A percentile compares a stretch with the other conserved stretches of the same genome.
phyloP scores from a whole-genome alignment of 805 yeast genomes.

The Cephaloascus albidus region DNA sequence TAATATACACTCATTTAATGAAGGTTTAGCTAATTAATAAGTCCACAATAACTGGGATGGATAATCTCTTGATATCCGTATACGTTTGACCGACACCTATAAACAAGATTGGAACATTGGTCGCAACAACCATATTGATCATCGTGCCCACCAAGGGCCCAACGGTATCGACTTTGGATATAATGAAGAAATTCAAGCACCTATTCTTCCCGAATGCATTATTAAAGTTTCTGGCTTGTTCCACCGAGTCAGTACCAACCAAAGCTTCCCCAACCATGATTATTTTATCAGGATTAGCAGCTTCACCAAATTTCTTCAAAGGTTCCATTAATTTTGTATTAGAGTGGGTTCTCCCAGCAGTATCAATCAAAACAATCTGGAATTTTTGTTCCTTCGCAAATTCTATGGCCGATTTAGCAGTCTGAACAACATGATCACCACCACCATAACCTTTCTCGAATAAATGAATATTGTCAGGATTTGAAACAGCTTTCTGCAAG shows the following conservation, averaged over 20 bases:
- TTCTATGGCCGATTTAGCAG: slow-evolving; percentile 85
- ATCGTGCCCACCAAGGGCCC: slow-evolving; percentile 94
- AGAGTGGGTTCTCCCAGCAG: slow-evolving; percentile 96
- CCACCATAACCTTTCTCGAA: slow-evolving; percentile 97
- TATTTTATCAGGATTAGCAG: slow-evolving; percentile 91
- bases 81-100: slow-evolving; percentile 97
- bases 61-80: slow-evolving; percentile 83
- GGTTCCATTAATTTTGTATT: slow-evolving; percentile 95
- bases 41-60: slow-evolving; percentile 88
- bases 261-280: slow-evolving; percentile 98
- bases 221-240: slow-evolving; percentile 89
- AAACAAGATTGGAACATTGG: slow-evolving; percentile 89
- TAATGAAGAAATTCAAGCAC: slow-evolving; percentile 79
- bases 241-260: slow-evolving; percentile 95
- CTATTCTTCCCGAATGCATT: slow-evolving; percentile 84
- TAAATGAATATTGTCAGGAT: slow-evolving; percentile 52
- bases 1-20: background rate
- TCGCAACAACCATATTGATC: slow-evolving; percentile 96
- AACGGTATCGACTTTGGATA: slow-evolving; percentile 94
- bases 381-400: slow-evolving; percentile 60
- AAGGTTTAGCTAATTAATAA: slow-evolving; percentile 62
- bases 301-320: slow-evolving; percentile 85
- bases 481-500: slow-evolving; percentile 54
- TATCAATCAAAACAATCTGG: slow-evolving; percentile 88
- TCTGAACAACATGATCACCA: slow-evolving; percentile 85